Evolutionary conservation across 108 stramenopile genomes (phyloP), one percentile per base, ranked within the genome.

Genomic region (Skeletonema marinoi): DNA sequence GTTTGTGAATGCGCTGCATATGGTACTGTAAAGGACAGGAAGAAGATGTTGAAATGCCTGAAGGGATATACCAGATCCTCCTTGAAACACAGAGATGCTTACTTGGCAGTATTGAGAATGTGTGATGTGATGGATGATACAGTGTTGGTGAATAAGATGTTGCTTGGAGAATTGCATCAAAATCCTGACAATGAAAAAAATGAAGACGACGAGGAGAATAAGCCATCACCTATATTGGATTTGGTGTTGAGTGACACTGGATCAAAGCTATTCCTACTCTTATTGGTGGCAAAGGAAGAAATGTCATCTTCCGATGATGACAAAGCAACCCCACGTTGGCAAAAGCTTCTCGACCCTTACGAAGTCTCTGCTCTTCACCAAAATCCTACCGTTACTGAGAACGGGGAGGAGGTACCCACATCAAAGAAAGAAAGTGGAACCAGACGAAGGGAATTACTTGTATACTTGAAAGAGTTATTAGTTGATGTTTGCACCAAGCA

Each of bases 111-210:
- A 63, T 66, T 97, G 44, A 74, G 95, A 44, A 65, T 97, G 70
- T 83, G 95, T 1, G 91, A 94, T 67, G 91, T 96, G 10, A 96
- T 94, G 54, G 97, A 98, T 76, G 97, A 98, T 74, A 98, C 97
- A 29, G 95, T 98, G 35, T 89, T 93, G 63, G 88, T 97, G 42
- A 93, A 97, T 48, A 98, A 98, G 78, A 89, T 87, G 73, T 51
- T 97, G 31, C 84, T 98, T 54, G 88, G 89, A 44, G 97, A 98
- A 77, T 71, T 96, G 65, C 77, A 90, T 30, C 74, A 76, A 60
- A 77, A 80, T 48, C 67, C 85, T 19, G 83, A 83, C 58, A 64
- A 65, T 42, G 39, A 64, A 32, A 60, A 66, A 42, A 38, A 63
- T n/a, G 67, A 82, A 7, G 75, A 63, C 10, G 68, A 68, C 2